phyloP scores from a whole-genome alignment of 176 grass and related monocot genomes.

The Eleusine coracana region DNA sequence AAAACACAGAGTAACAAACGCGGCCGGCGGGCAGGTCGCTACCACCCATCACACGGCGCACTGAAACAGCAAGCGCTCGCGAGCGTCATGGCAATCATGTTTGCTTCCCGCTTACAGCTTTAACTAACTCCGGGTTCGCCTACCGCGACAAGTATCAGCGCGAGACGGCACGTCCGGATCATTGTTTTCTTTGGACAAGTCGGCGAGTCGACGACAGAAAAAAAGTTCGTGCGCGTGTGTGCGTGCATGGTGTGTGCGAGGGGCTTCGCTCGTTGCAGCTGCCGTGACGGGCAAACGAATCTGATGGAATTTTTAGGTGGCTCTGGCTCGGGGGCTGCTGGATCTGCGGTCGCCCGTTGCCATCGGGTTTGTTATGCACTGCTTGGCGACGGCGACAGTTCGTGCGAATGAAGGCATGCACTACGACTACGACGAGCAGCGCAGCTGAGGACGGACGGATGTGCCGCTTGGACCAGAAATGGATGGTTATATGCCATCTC shows the following conservation, averaged over 20 bases:
- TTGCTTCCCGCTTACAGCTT: constrained; percentile 60
- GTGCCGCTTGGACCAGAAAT: constrained; percentile 51
- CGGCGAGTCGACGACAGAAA: neutral
- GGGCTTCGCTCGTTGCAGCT: neutral
- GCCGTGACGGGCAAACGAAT: constrained; percentile 56
- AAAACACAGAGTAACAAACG: constrained; percentile 37
- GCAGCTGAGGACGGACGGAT: constrained; percentile 1
- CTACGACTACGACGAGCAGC: neutral
- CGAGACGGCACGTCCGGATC: constrained; percentile 44
- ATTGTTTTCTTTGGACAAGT: neutral
- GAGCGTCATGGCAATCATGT: constrained; percentile 39
- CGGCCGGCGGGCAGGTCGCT: neutral
- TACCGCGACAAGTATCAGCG: constrained; percentile 11
- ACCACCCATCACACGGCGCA: constrained; percentile 15
- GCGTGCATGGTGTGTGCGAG: constrained; percentile 35
- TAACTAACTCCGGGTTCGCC: constrained; percentile 48
- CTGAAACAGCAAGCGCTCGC: neutral
- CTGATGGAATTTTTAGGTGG: constrained; percentile 55
- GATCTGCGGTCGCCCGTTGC: constrained; percentile 47
- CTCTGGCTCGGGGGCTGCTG: neutral
- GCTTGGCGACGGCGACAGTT: constrained; percentile 34
- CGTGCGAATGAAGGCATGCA: constrained; percentile 67
- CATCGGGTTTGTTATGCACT: constrained; percentile 58
- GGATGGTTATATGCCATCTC: constrained; percentile 31
- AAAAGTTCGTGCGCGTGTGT: neutral